A percentile compares a stretch with the other conserved stretches of the same genome.
Conservation (phyloP, 148 eudicot genomes). For the Euryodendron excelsum region DNA sequence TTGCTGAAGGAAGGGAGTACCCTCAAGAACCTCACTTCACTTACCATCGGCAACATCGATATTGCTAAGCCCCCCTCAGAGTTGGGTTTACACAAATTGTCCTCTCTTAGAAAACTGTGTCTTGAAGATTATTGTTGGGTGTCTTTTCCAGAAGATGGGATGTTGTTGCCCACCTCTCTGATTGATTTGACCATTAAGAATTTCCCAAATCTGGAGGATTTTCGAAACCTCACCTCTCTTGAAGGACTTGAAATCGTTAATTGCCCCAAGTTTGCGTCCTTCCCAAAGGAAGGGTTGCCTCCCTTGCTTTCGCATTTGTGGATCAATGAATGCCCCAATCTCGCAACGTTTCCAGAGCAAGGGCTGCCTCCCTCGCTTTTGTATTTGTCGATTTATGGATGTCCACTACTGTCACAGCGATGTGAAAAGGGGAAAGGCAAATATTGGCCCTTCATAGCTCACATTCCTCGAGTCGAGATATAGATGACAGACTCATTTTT, state of each 20-base stretch:
- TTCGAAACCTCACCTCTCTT: neutral
- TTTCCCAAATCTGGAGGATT: neutral
- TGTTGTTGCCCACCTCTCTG: neutral
- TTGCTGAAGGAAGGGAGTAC: neutral
- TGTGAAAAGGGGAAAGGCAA: neutral
- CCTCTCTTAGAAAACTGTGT: neutral
- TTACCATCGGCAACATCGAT: neutral
- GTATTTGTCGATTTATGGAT: rapidly evolving
- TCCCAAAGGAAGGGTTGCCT: neutral
- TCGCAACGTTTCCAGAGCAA: neutral
- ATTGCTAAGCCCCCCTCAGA: neutral
- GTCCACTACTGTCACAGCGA: neutral
- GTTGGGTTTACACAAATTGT: neutral
- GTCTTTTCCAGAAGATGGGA: neutral
- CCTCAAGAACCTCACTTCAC: neutral
- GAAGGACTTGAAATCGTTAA: neutral
- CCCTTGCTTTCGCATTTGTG: neutral
- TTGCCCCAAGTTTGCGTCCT: neutral
- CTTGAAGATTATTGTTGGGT: neutral
- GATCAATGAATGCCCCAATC: neutral
- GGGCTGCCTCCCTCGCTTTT: neutral
- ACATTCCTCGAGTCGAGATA: neutral
- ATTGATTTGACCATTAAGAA: neutral
- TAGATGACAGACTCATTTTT: neutral
- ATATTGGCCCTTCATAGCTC: neutral